phyloP scores from a whole-genome alignment of 768 basidiomycete species.

The Floccularia luteovirens region DNA sequence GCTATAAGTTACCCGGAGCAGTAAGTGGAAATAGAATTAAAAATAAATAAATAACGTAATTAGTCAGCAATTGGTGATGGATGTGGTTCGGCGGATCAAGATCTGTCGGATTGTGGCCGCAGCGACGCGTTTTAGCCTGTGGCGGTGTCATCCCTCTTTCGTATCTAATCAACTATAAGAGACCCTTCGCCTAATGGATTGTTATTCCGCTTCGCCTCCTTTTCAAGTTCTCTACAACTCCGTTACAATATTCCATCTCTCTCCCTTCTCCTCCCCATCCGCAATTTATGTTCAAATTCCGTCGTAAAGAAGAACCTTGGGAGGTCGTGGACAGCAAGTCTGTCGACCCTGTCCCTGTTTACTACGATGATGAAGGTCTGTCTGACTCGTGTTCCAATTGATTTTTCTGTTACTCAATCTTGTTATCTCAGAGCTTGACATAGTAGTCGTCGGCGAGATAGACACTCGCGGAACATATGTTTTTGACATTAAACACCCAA shows the following conservation, averaged over 20 bases:
- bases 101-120: background rate
- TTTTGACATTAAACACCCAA: conserved; percentile 45
- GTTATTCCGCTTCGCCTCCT: too few species aligned
- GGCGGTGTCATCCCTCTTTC: too few species aligned
- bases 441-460: conserved; percentile 42
- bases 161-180: too few species aligned
- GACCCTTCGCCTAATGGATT: too few species aligned
- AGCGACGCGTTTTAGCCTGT: background rate
- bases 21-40: too few species aligned
- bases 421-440: conserved; percentile 42
- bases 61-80: too few species aligned
- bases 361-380: conserved; percentile 56
- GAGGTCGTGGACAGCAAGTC: conserved; percentile 66
- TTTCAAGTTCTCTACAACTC: too few species aligned
- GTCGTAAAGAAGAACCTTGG: conserved; percentile 60
- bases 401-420: background rate
- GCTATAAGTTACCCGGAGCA: too few species aligned
- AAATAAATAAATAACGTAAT: too few species aligned
- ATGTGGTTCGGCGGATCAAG: background rate
- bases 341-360: conserved; percentile 59
- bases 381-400: background rate
- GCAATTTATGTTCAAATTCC: conserved; percentile 32
- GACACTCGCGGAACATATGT: conserved; percentile 57
- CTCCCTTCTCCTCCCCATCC: conserved; percentile 4
- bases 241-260: too few species aligned